Percentiles rank a stretch among this genome's conserved stretches.
These are phyloP conservation scores for Mariannaea sp. DNA, from an alignment of 2,329 filamentous ascomycete genomes.

Conservation along the genomic window DNA sequence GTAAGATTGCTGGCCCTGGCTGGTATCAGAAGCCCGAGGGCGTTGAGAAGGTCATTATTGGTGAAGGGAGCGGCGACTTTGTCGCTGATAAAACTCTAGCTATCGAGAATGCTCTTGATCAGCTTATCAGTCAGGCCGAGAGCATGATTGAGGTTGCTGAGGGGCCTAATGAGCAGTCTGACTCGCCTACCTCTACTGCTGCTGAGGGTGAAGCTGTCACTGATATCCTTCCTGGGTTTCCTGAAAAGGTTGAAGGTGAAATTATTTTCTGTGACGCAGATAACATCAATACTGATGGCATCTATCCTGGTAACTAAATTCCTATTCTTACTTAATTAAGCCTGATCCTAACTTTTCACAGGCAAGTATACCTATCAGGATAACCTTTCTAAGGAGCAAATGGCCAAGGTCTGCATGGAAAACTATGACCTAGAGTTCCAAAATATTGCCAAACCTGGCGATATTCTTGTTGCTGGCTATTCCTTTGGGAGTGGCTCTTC, in stretches of 20 bases:
- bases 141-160: constrained; percentile 61
- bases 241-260: constrained; percentile 77
- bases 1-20: constrained; percentile 75
- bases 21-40: constrained; percentile 75
- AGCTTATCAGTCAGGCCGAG: constrained; percentile 72
- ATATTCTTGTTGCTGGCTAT: constrained; percentile 84
- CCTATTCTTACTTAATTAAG: too few relatives aligned
- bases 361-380: constrained; percentile 92
- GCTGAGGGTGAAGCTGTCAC: constrained; percentile 55
- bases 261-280: too few relatives aligned
- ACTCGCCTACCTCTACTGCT: constrained; percentile 10
- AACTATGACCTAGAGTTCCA: constrained; percentile 85
- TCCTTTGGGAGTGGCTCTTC: constrained; percentile 87
- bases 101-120: constrained; percentile 72
- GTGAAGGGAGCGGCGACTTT: constrained; percentile 70
- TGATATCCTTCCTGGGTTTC: constrained; percentile 83
- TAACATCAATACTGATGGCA: too few relatives aligned
- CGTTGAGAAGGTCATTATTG: constrained; percentile 68
- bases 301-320: too few relatives aligned
- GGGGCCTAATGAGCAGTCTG: constrained; percentile 11
- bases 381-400: constrained; percentile 72
- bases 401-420: constrained; percentile 90
- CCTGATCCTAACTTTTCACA: too few relatives aligned
- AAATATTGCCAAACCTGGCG: constrained; percentile 65
- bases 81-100: constrained; percentile 68